A percentile compares a stretch with the other conserved stretches of the same genome.
phyloP scores from a whole-genome alignment of 2,329 filamentous ascomycete genomes.

The Colletotrichum graminicola region DNA sequence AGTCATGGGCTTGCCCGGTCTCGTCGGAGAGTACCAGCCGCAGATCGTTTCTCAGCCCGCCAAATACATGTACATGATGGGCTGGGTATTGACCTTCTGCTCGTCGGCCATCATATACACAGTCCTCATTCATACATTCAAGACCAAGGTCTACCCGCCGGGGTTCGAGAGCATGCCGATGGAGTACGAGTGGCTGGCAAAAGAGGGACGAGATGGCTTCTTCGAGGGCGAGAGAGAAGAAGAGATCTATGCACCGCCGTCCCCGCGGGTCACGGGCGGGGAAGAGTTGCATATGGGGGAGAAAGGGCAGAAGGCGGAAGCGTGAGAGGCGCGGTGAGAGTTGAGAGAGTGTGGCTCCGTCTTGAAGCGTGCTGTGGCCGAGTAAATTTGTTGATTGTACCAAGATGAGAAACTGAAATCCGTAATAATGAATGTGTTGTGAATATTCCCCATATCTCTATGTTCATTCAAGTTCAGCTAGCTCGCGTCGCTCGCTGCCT shows the following conservation, averaged over 20 bases:
- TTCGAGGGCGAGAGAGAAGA: constrained; percentile 44
- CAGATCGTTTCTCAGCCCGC: constrained; percentile 45
- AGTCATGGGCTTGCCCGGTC: constrained; percentile 46
- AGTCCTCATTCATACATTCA: constrained; percentile 42
- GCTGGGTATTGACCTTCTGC: constrained; percentile 48
- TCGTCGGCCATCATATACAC: constrained; percentile 47
- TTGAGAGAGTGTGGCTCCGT: background rate
- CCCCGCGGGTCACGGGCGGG: constrained; percentile 28
- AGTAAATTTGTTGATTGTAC: background rate
- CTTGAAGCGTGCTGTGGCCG: background rate
- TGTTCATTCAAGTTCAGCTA: background rate
- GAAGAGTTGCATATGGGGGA: constrained; percentile 30
- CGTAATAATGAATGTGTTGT: background rate
- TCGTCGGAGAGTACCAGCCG: constrained; percentile 48
- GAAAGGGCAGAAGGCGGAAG: constrained; percentile 30
- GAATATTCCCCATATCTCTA: too few relatives aligned
- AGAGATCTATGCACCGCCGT: constrained; percentile 37
- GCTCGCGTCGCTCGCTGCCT: background rate
- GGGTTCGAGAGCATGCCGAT: constrained; percentile 41
- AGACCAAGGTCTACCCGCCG: constrained; percentile 44
- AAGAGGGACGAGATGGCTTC: constrained; percentile 46
- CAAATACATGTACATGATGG: constrained; percentile 49
- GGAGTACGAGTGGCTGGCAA: constrained; percentile 45
- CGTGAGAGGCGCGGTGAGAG: background rate
- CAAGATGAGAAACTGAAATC: too few relatives aligned